phyloP scores from a whole-genome alignment of 2,329 filamentous ascomycete species.

The Penicillium aurantiogriseum region DNA sequence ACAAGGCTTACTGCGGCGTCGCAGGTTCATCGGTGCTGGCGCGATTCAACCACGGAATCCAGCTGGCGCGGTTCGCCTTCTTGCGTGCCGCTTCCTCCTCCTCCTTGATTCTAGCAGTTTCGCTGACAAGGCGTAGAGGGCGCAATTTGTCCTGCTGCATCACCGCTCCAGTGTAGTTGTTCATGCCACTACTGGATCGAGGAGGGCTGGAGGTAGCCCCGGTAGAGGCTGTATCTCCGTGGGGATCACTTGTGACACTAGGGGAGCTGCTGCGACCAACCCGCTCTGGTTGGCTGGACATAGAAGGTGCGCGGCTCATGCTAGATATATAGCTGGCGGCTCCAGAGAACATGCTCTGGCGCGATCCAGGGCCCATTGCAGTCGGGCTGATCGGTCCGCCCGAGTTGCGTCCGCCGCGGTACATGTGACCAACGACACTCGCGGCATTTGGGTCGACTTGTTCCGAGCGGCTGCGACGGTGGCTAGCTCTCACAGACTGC shows the following conservation, averaged over 20 bases:
- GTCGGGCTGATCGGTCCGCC: conserved; percentile 57
- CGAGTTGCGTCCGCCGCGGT: conserved; percentile 64
- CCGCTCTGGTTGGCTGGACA: conserved; percentile 48
- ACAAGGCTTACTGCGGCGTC: conserved; percentile 14
- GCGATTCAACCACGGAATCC: conserved; percentile 49
- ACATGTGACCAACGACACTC: conserved; percentile 84
- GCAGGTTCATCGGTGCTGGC: conserved; percentile 27
- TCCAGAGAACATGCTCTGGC: conserved; percentile 42
- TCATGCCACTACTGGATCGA: conserved; percentile 65
- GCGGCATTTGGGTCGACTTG: conserved; percentile 55
- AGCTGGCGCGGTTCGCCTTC: conserved; percentile 48
- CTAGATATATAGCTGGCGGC: conserved; percentile 52
- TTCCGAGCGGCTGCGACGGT: conserved; percentile 52
- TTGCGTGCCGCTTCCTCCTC: conserved; percentile 45
- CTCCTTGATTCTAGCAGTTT: conserved; percentile 41
- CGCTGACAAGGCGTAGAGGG: conserved; percentile 73
- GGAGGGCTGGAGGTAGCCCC: conserved; percentile 54
- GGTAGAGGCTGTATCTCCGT: conserved; percentile 46
- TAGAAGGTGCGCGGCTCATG: conserved; percentile 54
- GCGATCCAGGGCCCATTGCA: conserved; percentile 40
- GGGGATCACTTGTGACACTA: conserved; percentile 51
- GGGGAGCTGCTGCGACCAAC: conserved; percentile 67
- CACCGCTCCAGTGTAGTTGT: conserved; percentile 65
- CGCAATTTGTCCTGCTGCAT: conserved; percentile 71
- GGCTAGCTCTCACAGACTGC: conserved; percentile 40